Percentiles rank a stretch among this genome's conserved stretches.
phyloP scores from a whole-genome alignment of 371 early-diverging fungal species.

The Apophysomyces elegans region DNA sequence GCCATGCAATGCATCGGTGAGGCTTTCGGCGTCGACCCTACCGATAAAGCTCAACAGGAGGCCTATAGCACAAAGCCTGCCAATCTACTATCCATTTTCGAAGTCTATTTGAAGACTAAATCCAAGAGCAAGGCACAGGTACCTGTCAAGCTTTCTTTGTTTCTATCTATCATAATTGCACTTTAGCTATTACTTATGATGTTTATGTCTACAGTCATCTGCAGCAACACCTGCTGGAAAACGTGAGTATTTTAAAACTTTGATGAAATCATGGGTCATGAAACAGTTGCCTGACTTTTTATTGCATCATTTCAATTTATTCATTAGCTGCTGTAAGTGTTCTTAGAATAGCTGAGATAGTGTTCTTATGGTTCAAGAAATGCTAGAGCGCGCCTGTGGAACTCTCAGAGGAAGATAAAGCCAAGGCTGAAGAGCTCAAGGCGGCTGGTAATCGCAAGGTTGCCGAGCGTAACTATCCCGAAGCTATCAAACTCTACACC shows the following conservation, averaged over 20 bases:
- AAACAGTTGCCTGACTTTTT: neutral
- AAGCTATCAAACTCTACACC: constrained; percentile 88
- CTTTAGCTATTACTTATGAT: neutral
- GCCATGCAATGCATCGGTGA: constrained; percentile 95
- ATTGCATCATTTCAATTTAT: neutral
- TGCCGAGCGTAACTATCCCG: constrained; percentile 77
- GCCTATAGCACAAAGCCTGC: constrained; percentile 86
- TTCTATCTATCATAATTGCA: constrained; percentile 19
- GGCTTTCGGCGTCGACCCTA: constrained; percentile 86
- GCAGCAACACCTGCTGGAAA: constrained; percentile 11
- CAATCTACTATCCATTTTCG: constrained; percentile 81
- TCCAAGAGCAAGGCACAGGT: constrained; percentile 49
- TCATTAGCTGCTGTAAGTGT: constrained; percentile 13
- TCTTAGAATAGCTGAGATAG: neutral
- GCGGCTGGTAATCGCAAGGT: constrained; percentile 84
- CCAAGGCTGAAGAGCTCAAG: constrained; percentile 88
- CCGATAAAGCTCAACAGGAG: constrained; percentile 68
- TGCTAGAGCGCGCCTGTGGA: constrained; percentile 13
- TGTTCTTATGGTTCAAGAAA: neutral
- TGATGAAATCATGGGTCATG: neutral
- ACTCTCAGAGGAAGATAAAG: constrained; percentile 63
- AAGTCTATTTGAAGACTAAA: constrained; percentile 88
- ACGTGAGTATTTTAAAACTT: constrained; percentile 21
- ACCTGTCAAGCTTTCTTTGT: constrained; percentile 12
- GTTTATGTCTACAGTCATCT: constrained; percentile 6